Percentiles rank a stretch among this genome's conserved stretches.
Conservation (phyloP, 2,329 filamentous ascomycete species). For the Colletotrichum liaoningense region DNA sequence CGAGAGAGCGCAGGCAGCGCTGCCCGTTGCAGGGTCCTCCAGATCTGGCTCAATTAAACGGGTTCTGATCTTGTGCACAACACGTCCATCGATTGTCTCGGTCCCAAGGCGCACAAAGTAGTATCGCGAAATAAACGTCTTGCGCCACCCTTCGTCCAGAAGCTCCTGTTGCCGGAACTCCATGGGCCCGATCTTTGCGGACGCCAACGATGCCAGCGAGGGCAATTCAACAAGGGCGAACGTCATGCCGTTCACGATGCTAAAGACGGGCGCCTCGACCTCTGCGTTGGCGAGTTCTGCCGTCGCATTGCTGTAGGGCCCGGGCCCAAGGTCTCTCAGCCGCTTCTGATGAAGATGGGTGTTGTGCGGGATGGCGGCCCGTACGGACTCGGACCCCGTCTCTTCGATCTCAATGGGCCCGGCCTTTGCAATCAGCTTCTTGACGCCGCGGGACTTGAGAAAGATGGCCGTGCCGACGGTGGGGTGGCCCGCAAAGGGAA, state of each 20-base stretch:
- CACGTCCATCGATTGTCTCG: constrained; percentile 6
- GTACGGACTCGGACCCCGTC: constrained; percentile 58
- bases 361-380: constrained; percentile 75
- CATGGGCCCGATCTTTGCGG: constrained; percentile 47
- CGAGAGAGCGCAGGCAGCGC: constrained; percentile 68
- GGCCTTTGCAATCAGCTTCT: constrained; percentile 64
- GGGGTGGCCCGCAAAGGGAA: constrained; percentile 73
- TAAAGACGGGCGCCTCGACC: constrained; percentile 61
- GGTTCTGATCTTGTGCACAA: constrained; percentile 57
- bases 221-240: constrained; percentile 75
- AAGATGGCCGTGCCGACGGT: constrained; percentile 67
- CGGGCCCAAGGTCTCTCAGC: constrained; percentile 15
- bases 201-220: constrained; percentile 67
- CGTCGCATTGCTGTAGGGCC: not conserved
- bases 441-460: constrained; percentile 53
- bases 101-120: constrained; percentile 62
- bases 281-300: constrained; percentile 39
- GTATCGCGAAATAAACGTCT: constrained; percentile 65
- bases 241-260: constrained; percentile 79
- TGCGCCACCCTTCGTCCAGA: constrained; percentile 66
- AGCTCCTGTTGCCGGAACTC: constrained; percentile 49
- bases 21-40: constrained; percentile 73
- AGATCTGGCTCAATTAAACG: constrained; percentile 67
- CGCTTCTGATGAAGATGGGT: constrained; percentile 5
- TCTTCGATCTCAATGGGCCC: constrained; percentile 62